These are phyloP conservation scores for Neurospora cerealis DNA, from an alignment of 495 filamentous ascomycete species.

Conservation along the genomic window DNA sequence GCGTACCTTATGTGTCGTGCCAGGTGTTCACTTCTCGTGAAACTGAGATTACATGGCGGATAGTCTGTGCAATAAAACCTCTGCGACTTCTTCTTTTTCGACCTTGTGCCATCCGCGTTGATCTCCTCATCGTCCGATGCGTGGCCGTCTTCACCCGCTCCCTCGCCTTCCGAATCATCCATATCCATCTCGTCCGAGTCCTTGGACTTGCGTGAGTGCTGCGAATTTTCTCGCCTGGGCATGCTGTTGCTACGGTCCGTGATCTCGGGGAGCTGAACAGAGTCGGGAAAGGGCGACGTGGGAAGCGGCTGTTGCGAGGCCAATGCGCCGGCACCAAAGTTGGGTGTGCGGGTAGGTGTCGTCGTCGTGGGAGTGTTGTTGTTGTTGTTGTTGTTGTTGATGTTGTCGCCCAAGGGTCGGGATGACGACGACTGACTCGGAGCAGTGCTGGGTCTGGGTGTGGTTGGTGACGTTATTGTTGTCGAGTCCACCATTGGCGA, in stretches of 20 bases:
- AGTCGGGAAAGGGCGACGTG: conserved; percentile 44
- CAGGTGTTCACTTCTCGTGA: conserved; percentile 92
- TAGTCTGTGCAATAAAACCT: conserved; percentile 97
- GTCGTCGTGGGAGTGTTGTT: conserved; percentile 26
- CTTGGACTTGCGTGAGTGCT: conserved; percentile 51
- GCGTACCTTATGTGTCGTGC: conserved; percentile 83
- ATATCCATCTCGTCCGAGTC: conserved; percentile 69
- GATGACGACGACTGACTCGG: conserved; percentile 31
- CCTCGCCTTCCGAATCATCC: conserved; percentile 59
- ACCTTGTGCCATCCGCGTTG: conserved; percentile 52
- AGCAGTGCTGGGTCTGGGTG: conserved; percentile 45
- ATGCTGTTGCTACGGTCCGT: conserved; percentile 24
- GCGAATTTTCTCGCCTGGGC: conserved; percentile 48
- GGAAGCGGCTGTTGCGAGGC: conserved; percentile 52
- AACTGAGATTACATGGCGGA: conserved; percentile 88
- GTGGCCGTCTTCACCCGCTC: conserved; percentile 45
- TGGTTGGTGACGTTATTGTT: conserved; percentile 50
- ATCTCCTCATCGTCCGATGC: conserved; percentile 70
- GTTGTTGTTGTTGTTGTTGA: not conserved
- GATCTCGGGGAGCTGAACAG: conserved; percentile 37
- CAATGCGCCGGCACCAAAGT: conserved; percentile 34
- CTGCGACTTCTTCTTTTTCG: conserved; percentile 94
- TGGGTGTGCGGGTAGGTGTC: conserved; percentile 51
- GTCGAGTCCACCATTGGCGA: conserved; percentile 34
- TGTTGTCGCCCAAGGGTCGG: conserved; percentile 26